Evolutionary conservation across 768 basidiomycete genomes (phyloP).

Genomic region (Hemileccinum rubropunctum): DNA sequence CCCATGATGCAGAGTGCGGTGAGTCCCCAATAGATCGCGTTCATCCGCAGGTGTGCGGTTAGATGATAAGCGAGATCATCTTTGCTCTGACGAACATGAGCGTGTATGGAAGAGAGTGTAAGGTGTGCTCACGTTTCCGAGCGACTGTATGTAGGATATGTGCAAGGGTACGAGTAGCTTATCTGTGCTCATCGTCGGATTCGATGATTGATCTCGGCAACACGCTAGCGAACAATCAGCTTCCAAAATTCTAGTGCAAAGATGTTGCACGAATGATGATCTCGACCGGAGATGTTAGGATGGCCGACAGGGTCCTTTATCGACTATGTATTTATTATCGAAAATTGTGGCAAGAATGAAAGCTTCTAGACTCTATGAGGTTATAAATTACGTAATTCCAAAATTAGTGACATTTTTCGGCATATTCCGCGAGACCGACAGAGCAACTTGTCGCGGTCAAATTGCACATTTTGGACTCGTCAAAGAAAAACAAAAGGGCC

Average conservation of each 20-base stretch:
- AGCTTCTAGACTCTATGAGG: no score
- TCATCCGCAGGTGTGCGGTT: constrained; percentile 90
- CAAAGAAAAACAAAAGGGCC: not conserved
- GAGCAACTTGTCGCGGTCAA: constrained; percentile 6
- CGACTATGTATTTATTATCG: no score
- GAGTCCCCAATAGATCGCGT: constrained; percentile 96
- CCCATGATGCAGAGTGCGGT: constrained; percentile 84
- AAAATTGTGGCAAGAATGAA: no score
- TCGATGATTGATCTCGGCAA: no score
- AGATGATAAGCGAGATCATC: constrained; percentile 88
- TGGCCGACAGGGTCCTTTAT: no score
- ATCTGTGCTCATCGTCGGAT: constrained; percentile 15
- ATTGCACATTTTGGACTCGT: not conserved
- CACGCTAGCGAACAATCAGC: no score
- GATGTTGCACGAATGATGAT: no score
- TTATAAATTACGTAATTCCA: no score
- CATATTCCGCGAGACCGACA: constrained; percentile 11
- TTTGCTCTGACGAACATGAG: constrained; percentile 51
- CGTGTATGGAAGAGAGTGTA: no score
- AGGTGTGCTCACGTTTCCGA: constrained; percentile 55
- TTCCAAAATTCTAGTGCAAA: no score
- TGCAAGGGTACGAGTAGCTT: constrained; percentile 54
- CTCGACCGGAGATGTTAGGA: no score
- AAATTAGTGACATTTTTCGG: not conserved
- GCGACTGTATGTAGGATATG: constrained; percentile 70